Evolutionary conservation across 2,329 filamentous ascomycete species (phyloP).

Genomic region (Cercospora nicotianae): DNA sequence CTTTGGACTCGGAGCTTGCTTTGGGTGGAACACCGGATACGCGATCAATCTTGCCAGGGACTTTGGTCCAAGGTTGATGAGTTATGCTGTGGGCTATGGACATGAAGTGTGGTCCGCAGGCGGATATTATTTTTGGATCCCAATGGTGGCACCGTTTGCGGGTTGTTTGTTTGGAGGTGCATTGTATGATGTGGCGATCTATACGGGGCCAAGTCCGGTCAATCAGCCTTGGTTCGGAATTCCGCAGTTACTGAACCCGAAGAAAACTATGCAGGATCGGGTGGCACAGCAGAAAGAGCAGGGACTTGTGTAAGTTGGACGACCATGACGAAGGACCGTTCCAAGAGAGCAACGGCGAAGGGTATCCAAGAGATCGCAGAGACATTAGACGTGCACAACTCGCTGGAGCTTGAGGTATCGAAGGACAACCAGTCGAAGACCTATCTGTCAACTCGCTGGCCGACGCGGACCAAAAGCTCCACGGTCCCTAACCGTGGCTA

Average conservation of each 20-base stretch:
- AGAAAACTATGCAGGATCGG: constrained; percentile 22
- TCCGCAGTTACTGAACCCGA: constrained; percentile 27
- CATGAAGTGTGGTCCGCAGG: constrained; percentile 62
- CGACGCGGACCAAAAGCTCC: no score
- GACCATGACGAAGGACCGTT: no score
- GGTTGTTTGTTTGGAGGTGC: constrained; percentile 64
- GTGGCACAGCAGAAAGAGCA: constrained; percentile 27
- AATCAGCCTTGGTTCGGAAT: constrained; percentile 57
- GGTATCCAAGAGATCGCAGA: no score
- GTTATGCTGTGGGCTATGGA: constrained; percentile 67
- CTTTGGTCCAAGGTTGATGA: constrained; percentile 68
- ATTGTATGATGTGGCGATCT: constrained; percentile 67
- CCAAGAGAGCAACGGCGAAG: no score
- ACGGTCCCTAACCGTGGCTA: no score
- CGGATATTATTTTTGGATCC: constrained; percentile 48
- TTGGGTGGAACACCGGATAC: constrained; percentile 70
- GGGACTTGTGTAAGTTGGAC: constrained; percentile 5
- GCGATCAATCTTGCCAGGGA: constrained; percentile 68
- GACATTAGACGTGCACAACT: no score
- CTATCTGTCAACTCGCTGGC: no score
- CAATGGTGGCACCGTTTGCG: constrained; percentile 65
- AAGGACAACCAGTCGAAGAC: no score
- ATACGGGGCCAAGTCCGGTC: constrained; percentile 60
- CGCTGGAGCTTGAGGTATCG: no score
- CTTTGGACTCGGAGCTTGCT: constrained; percentile 66